Evolutionary conservation across 257 asterid genomes (phyloP).

Genomic region (Solanum rostratum): DNA sequence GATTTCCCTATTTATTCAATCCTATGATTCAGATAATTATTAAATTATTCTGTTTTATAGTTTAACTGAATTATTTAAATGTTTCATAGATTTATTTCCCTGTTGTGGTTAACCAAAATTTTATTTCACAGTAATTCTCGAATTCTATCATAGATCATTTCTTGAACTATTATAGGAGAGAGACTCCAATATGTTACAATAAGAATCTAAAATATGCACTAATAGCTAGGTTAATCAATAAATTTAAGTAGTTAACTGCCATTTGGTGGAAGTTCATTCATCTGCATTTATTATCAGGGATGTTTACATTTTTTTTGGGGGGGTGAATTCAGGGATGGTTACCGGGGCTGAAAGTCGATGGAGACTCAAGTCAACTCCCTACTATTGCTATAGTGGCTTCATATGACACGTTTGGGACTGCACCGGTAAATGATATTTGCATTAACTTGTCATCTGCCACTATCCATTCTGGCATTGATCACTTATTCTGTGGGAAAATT

Average conservation of each 20-base stretch:
- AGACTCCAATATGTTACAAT: not conserved
- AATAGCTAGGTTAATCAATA: not conserved
- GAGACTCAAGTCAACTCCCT: conserved; percentile 84
- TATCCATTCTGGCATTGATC: not conserved
- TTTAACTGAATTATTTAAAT: not conserved
- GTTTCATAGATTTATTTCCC: not conserved
- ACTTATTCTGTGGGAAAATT: not conserved
- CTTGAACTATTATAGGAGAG: not conserved
- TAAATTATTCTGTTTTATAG: not conserved
- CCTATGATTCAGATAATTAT: not conserved
- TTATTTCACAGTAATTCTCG: not conserved
- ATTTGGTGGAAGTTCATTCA: not conserved
- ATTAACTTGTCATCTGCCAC: not conserved
- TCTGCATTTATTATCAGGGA: not conserved
- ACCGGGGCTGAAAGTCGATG: conserved; percentile 80
- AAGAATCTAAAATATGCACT: not conserved
- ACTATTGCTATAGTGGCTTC: conserved; percentile 97
- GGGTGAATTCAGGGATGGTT: conserved; percentile 73
- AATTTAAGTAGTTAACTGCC: not conserved
- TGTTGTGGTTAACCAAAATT: not conserved
- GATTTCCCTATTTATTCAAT: not conserved
- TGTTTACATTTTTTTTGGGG: not conserved
- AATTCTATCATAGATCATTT: not conserved
- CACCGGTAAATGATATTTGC: conserved; percentile 51
- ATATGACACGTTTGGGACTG: conserved; percentile 97